Evolutionary conservation across 192 early-diverging fungal species (phyloP).

Genomic region (Linnemannia schmuckeri): DNA sequence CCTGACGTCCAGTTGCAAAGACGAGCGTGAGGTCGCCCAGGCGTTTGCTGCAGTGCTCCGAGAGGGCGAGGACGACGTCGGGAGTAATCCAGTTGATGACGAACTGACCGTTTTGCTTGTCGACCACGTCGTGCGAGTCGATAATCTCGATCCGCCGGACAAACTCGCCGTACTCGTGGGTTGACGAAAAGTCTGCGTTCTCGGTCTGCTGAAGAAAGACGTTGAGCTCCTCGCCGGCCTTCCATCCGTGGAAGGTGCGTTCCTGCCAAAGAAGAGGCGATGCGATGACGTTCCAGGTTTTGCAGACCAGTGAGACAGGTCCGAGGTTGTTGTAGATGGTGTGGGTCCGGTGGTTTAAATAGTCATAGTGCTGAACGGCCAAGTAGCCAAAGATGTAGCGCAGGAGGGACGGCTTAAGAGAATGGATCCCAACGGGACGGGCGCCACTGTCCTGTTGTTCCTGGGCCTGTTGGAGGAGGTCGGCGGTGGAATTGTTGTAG

Average conservation of each 20-base stretch:
- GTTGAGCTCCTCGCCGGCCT: slow-evolving; percentile 55
- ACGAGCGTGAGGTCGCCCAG: slow-evolving; percentile 45
- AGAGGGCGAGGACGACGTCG: slow-evolving; percentile 55
- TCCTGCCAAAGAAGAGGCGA: slow-evolving; percentile 55
- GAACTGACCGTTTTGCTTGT: slow-evolving; percentile 54
- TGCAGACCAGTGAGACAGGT: slow-evolving; percentile 46
- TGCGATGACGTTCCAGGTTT: slow-evolving; percentile 48
- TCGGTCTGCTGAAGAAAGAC: slow-evolving; percentile 47
- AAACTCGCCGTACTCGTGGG: slow-evolving; percentile 56
- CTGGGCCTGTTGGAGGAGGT: slow-evolving; percentile 25
- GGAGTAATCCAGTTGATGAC: slow-evolving; percentile 58
- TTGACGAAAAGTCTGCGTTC: slow-evolving; percentile 55
- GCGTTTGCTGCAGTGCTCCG: slow-evolving; percentile 50
- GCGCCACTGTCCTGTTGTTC: not conserved
- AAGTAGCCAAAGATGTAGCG: slow-evolving; percentile 53
- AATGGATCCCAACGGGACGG: slow-evolving; percentile 43
- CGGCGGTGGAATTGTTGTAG: slow-evolving; percentile 34
- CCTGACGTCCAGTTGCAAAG: slow-evolving; percentile 50
- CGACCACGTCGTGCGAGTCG: slow-evolving; percentile 54
- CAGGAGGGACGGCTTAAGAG: slow-evolving; percentile 38
- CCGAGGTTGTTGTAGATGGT: slow-evolving; percentile 47
- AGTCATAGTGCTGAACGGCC: slow-evolving; percentile 50
- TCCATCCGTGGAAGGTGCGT: slow-evolving; percentile 55
- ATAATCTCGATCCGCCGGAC: slow-evolving; percentile 55
- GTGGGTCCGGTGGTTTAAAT: slow-evolving; percentile 53